Evolutionary conservation across 169 alveolate genomes (phyloP).

Genomic region (Babesia divergens): DNA sequence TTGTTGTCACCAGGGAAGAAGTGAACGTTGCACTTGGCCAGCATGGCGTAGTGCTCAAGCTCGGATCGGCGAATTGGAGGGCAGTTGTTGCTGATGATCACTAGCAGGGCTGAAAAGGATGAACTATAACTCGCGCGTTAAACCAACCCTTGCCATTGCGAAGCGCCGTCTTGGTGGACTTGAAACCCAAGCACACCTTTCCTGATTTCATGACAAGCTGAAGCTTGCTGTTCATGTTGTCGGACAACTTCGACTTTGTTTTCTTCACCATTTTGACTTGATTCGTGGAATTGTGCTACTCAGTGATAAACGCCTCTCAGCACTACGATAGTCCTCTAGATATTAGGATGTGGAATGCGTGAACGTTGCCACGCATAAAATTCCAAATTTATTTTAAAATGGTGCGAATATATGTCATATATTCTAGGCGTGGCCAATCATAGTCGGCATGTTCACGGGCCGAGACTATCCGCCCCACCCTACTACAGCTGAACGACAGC

Average conservation of each 20-base stretch:
- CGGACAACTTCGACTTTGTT: constrained; percentile 85
- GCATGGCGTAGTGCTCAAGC: constrained; percentile 96
- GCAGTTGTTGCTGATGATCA: constrained; percentile 94
- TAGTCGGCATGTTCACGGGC: too few relatives aligned
- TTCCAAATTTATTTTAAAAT: too few relatives aligned
- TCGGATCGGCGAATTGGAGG: constrained; percentile 97
- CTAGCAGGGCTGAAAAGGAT: constrained; percentile 78
- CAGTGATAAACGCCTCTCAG: constrained; percentile 38
- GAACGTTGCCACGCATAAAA: too few relatives aligned
- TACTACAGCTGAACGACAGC: too few relatives aligned
- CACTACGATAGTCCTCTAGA: constrained; percentile 3
- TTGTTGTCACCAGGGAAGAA: constrained; percentile 92
- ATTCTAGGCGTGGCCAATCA: too few relatives aligned
- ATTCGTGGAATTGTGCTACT: constrained; percentile 3
- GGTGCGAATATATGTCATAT: too few relatives aligned
- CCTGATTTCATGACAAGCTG: constrained; percentile 98
- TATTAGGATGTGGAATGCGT: too few relatives aligned
- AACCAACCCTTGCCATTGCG: constrained; percentile 91
- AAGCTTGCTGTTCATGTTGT: constrained; percentile 91
- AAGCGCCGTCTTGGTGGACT: constrained; percentile 91
- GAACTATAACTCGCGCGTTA: neutral
- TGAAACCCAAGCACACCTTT: constrained; percentile 92
- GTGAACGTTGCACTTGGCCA: constrained; percentile 93
- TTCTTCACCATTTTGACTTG: constrained; percentile 81
- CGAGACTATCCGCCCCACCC: too few relatives aligned